Percentiles rank a stretch among this genome's conserved stretches.
phyloP scores from a whole-genome alignment of 108 stramenopile genomes.

The Discostella pseudostelligera region DNA sequence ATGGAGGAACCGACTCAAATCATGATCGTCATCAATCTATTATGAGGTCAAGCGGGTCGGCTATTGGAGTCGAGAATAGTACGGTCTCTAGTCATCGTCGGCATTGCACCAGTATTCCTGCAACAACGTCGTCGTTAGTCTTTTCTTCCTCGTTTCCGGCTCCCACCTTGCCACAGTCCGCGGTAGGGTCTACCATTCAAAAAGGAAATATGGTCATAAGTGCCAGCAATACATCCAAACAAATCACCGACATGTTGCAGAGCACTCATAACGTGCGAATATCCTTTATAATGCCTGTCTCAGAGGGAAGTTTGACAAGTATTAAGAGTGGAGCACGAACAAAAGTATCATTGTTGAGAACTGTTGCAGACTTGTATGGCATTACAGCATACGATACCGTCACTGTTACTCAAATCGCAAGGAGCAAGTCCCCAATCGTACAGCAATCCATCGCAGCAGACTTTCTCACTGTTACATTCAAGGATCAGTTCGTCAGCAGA shows the following conservation, averaged over 20 bases:
- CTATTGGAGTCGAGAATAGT: not conserved
- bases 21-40: slow-evolving; percentile 26
- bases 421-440: slow-evolving; percentile 49
- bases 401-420: slow-evolving; percentile 73
- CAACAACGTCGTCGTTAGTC: not conserved
- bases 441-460: slow-evolving; percentile 75
- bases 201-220: not conserved
- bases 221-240: slow-evolving; percentile 11
- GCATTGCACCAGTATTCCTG: slow-evolving; percentile 6
- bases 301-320: slow-evolving; percentile 66
- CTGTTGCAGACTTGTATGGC: slow-evolving; percentile 80
- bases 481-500: slow-evolving; percentile 88
- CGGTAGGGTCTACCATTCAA: slow-evolving; percentile 7
- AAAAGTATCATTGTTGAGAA: slow-evolving; percentile 76
- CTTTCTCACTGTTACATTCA: slow-evolving; percentile 82
- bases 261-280: slow-evolving; percentile 63
- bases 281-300: slow-evolving; percentile 74
- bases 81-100: slow-evolving; percentile 18
- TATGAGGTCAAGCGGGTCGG: not conserved
- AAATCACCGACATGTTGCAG: slow-evolving; percentile 47
- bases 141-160: slow-evolving; percentile 4
- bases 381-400: slow-evolving; percentile 79
- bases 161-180: slow-evolving; percentile 14
- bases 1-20: not conserved
- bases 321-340: slow-evolving; percentile 77